Evolutionary conservation across 225 moss, liverwort and hornwort species (phyloP).

Genomic region (Antitrichia curtipendula): DNA sequence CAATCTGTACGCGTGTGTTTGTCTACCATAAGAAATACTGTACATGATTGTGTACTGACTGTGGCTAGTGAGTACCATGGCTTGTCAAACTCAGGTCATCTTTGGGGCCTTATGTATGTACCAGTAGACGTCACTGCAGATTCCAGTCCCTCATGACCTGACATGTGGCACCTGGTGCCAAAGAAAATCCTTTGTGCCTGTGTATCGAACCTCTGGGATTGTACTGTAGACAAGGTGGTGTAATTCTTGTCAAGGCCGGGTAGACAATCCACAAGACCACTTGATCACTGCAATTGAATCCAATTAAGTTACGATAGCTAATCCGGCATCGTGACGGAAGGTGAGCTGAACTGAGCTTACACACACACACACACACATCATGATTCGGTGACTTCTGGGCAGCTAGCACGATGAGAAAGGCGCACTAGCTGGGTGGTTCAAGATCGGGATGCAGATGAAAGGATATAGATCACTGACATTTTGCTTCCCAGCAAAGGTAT

Average conservation of each 20-base stretch:
- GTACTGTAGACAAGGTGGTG: not conserved
- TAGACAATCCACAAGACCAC: not conserved
- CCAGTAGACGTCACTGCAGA: not conserved
- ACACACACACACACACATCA: not conserved
- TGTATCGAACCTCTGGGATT: not conserved
- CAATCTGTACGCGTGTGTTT: not conserved
- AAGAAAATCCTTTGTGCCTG: not conserved
- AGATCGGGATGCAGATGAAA: not conserved
- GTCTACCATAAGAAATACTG: not conserved
- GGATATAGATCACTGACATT: constrained; percentile 5
- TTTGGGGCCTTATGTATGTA: not conserved
- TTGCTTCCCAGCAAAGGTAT: not conserved
- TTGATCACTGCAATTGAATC: not conserved
- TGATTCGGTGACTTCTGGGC: not conserved
- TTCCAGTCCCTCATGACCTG: not conserved
- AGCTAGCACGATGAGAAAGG: not conserved
- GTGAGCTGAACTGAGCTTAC: not conserved
- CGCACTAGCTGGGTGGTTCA: not conserved
- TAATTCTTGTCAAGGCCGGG: not conserved
- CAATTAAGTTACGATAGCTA: not conserved
- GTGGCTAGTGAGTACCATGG: not conserved
- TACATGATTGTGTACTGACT: not conserved
- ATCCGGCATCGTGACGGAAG: not conserved
- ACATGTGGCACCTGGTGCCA: not conserved
- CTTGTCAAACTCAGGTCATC: not conserved